These are phyloP conservation scores for Mycothermus thermophilus DNA, from an alignment of 495 filamentous ascomycete genomes.

Conservation along the genomic window DNA sequence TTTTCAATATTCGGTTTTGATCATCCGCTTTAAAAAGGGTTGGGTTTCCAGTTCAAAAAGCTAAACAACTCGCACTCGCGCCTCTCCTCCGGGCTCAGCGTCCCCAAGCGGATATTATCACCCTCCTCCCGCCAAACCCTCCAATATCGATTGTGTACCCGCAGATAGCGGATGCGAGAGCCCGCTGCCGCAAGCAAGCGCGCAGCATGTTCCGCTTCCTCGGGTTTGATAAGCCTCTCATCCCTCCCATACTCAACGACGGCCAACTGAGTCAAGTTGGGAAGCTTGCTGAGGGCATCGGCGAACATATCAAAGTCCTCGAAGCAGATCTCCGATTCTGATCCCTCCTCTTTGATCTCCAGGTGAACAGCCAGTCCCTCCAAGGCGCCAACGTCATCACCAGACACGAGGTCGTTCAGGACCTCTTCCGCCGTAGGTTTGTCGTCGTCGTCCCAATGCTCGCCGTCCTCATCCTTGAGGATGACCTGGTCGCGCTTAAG, in stretches of 20 bases:
- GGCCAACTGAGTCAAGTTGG: not conserved
- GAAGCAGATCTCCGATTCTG: not conserved
- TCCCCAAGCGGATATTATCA: not conserved
- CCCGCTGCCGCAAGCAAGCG: not conserved
- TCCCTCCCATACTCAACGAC: not conserved
- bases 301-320: not conserved
- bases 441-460: not conserved
- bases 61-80: no score
- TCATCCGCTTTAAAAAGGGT: no score
- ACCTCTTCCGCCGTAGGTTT: not conserved
- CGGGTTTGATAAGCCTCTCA: not conserved
- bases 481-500: not conserved
- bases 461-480: not conserved
- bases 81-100: no score
- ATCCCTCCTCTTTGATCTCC: no score
- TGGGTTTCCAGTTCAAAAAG: no score
- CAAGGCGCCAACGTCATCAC: not conserved
- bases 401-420: not conserved
- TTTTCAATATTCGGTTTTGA: no score
- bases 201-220: not conserved
- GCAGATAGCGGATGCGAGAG: not conserved
- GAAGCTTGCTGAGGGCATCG: not conserved
- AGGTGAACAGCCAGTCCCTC: conserved; percentile 1
- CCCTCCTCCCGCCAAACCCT: not conserved
- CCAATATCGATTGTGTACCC: not conserved